Conservation (phyloP, 768 basidiomycete species). For the Auriscalpium vulgare region DNA sequence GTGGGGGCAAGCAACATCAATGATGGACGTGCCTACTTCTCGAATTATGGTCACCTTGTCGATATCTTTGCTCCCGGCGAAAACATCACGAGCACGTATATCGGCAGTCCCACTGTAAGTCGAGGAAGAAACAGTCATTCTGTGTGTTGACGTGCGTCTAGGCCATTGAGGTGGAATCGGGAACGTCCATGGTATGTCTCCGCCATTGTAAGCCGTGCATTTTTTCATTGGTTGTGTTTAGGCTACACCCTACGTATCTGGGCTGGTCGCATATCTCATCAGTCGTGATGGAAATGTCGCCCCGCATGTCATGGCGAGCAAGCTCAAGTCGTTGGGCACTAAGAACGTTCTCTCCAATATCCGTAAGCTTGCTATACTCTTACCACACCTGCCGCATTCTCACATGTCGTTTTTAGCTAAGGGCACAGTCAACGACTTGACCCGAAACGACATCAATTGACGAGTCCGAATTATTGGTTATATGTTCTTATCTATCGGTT, state of each 20-base stretch:
- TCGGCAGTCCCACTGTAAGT: background rate
- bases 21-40: slow-evolving; percentile 10
- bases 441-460: no score
- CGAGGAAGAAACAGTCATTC: no score
- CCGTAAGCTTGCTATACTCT: background rate
- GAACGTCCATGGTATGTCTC: slow-evolving; percentile 1
- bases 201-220: background rate
- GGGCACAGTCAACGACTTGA: no score
- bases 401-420: background rate
- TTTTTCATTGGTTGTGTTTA: background rate
- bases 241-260: slow-evolving; percentile 1
- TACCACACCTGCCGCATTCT: background rate
- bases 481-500: no score
- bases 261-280: slow-evolving; percentile 1
- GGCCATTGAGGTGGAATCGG: background rate
- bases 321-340: background rate
- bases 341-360: background rate
- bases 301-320: slow-evolving; percentile 2
- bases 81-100: slow-evolving; percentile 8
- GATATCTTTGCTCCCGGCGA: slow-evolving; percentile 16
- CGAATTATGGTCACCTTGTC: slow-evolving; percentile 15
- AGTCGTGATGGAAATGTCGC: slow-evolving; percentile 2
- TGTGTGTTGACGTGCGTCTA: background rate
- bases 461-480: no score
- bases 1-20: slow-evolving; percentile 12